Evolutionary conservation across 2,329 filamentous ascomycete species (phyloP).

Genomic region (Thielaviopsis punctulata): DNA sequence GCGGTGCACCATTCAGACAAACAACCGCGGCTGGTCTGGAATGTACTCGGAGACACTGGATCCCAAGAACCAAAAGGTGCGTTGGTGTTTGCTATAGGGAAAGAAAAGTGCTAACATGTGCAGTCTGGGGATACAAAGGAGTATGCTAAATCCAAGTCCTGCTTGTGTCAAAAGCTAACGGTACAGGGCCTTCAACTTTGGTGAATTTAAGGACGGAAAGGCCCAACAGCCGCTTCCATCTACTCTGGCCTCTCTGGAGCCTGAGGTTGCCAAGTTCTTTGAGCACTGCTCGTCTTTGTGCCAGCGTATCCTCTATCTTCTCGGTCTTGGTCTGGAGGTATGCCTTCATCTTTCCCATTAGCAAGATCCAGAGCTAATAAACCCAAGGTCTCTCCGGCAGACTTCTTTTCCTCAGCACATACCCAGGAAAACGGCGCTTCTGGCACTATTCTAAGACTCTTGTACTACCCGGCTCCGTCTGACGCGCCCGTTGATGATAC

Average conservation of each 20-base stretch:
- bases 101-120: neutral
- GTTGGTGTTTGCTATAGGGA: conserved; percentile 12
- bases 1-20: conserved; percentile 53
- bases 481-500: conserved; percentile 18
- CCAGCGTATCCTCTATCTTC: conserved; percentile 53
- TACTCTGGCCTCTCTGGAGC: conserved; percentile 40
- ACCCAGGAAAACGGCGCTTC: conserved; percentile 27
- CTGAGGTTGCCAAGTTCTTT: conserved; percentile 49
- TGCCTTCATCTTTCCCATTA: conserved; percentile 12
- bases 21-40: conserved; percentile 78
- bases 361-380: neutral
- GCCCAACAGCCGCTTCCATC: conserved; percentile 62
- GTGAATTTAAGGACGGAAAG: conserved; percentile 51
- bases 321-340: conserved; percentile 61
- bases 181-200: conserved; percentile 76
- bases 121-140: conserved; percentile 78
- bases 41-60: conserved; percentile 84
- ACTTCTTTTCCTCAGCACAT: conserved; percentile 40
- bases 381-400: conserved; percentile 23
- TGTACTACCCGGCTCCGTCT: conserved; percentile 49
- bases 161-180: conserved; percentile 7
- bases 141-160: conserved; percentile 27
- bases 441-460: conserved; percentile 47
- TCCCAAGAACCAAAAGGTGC: conserved; percentile 60
- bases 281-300: conserved; percentile 56